Evolutionary conservation across 2,329 filamentous ascomycete species (phyloP), one percentile per base, ranked within the genome.

Genomic region (Chaetothyriales sp.): DNA sequence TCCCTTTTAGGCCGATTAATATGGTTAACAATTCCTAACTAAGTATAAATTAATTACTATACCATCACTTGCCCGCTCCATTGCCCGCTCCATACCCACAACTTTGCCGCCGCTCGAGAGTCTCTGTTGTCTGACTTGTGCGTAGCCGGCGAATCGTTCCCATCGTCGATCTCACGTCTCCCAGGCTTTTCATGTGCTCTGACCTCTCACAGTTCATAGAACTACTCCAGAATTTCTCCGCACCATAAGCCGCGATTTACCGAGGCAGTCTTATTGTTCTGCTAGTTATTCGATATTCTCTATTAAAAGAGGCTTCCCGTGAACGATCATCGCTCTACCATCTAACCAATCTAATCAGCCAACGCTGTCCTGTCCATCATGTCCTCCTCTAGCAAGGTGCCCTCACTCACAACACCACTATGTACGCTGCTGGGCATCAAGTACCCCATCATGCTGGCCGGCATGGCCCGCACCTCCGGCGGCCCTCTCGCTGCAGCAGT

Each of bases 361-460:
- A 15, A 6, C 18, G 7, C 33, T 8, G 4, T 10, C 13, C 9
- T 40, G 13, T 15, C 43, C 50, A 61, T 44, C 15, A 64, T 62
- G 61, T 54, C 61, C 20, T 58, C 60, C n/a, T 47, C 54, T 40
- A 40, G 15, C 13, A 9, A 9, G 10, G 33, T 40, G 5, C 57
- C 55, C 45, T 66, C 81, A 54, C 83, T 92, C 62, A 79, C 78
- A 53, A 94, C 88, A 9, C 86, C 87, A 1, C 77, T 94, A 40
- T 89, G 84, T 58, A 74, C 74, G 51, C 81, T 95, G 49, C 78
- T 95, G 49, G 79, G 81, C 20, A 95, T 95, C 69, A 74, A 83
- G 60, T 89, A 95, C 70, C 90, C 90, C 43, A 83, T 97, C 67
- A 73, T 95, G 60, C 85, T 95, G 18, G 90, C 90, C 33, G 90